phyloP scores from a whole-genome alignment of 75 land plant genomes.

The Picea glauca region DNA sequence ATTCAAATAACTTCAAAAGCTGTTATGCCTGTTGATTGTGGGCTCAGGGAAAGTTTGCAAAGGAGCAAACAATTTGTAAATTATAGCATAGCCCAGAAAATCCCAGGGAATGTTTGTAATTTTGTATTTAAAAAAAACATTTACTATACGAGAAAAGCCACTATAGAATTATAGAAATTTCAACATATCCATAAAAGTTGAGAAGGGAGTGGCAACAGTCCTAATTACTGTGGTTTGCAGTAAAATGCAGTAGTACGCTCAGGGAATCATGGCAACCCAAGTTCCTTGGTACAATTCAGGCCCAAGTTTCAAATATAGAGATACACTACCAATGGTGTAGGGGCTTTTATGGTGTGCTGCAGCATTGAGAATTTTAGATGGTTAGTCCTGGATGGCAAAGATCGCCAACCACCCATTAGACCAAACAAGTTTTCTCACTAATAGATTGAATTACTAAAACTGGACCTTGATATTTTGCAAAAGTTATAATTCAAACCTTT shows the following conservation, averaged over 20 bases:
- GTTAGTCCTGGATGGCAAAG: background rate
- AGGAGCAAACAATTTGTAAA: background rate
- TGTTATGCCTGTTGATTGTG: background rate
- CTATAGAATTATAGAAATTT: too few species aligned
- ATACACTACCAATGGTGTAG: background rate
- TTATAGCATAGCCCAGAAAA: background rate
- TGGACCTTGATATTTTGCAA: background rate
- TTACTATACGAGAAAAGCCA: too few species aligned
- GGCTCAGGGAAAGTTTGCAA: background rate
- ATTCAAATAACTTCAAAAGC: background rate
- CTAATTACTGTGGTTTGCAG: too few species aligned
- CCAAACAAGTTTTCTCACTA: background rate
- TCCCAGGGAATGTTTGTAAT: background rate
- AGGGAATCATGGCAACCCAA: background rate
- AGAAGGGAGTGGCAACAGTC: too few species aligned
- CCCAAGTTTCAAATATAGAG: background rate
- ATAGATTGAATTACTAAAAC: background rate
- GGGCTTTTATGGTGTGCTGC: background rate
- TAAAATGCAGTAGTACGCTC: background rate
- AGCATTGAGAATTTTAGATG: background rate
- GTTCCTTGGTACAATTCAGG: background rate
- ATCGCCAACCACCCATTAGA: background rate
- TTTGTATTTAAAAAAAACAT: background rate
- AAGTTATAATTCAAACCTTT: constrained; percentile 44
- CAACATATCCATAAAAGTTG: too few species aligned